These are phyloP conservation scores for Isabelozyma heimii DNA, from an alignment of 805 yeast species.

Conservation along the genomic window DNA sequence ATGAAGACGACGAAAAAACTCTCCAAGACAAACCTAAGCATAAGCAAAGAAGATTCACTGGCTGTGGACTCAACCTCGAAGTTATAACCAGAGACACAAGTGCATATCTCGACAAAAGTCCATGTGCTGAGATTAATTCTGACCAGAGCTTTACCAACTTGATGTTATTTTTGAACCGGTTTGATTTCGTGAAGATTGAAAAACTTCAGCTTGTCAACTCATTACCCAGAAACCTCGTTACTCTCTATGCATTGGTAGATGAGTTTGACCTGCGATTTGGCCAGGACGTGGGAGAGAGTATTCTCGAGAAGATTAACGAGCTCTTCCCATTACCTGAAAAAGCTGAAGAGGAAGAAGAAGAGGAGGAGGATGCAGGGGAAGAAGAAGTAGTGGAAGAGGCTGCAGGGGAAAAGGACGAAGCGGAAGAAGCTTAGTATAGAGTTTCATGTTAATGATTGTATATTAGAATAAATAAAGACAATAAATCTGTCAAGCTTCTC, in stretches of 20 bases:
- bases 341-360: constrained; percentile 22
- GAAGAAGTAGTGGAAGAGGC: constrained; percentile 20
- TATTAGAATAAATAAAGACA: constrained; percentile 1
- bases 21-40: constrained; percentile 19
- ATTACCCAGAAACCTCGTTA: constrained; percentile 78
- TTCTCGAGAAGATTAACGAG: constrained; percentile 54
- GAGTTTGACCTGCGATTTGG: constrained; percentile 86
- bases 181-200: constrained; percentile 75
- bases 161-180: constrained; percentile 45
- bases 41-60: constrained; percentile 27
- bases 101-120: constrained; percentile 33
- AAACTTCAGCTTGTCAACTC: constrained; percentile 78
- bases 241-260: constrained; percentile 75
- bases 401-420: constrained; percentile 18
- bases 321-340: constrained; percentile 47
- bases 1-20: constrained; percentile 24
- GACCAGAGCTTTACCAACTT: constrained; percentile 29
- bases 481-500: too few species aligned
- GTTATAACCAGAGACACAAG: constrained; percentile 47
- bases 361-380: constrained; percentile 19
- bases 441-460: constrained; percentile 1
- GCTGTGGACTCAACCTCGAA: constrained; percentile 48
- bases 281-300: constrained; percentile 60
- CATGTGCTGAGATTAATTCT: constrained; percentile 19
- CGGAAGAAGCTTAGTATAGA: constrained; percentile 18